Evolutionary conservation across 345 rosid species (phyloP), one percentile per base, ranked within the genome.

Genomic region (Euphorbia tirucalli): DNA sequence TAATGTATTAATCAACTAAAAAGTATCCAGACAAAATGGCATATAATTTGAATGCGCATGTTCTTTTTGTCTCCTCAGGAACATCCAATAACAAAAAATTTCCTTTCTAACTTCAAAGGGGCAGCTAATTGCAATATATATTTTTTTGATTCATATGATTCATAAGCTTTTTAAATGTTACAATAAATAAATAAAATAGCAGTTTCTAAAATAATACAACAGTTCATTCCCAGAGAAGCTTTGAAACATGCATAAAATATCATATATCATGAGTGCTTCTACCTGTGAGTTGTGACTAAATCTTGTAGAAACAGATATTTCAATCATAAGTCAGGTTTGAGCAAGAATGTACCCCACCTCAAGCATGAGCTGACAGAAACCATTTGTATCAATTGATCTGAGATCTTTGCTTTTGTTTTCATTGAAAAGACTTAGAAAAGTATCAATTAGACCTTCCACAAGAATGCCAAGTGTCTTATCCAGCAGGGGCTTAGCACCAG

Each of bases 361-460:
- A 5, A 95, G 88, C 97, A 92, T 95, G 67, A 95, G 89, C 85
- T 95, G 99, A 76, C 99, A 95, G 74, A 95, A 95, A 67, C 99
- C 99, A 83, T 95, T 92, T 54, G 93, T 80, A 79, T 92, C 99
- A 58, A 95, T 85, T 44, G 88, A 82, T 66, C 87, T 82, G 37
- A 95, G 87, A 64, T 86, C 91, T 35, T 79, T 75, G 54, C 83
- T 75, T 86, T 85, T 75, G 74, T 87, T 88, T 82, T 90, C 99
- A 83, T 86, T 72, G 72, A 92, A 78, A 80, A 95, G 83, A 81
- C 96, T 90, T 21, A 90, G 85, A 73, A 92, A 90, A 50, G 93
- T 95, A 81, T 92, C 99, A 19, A 95, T 84, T 30, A 95, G 91
- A 74, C 99, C 98, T 87, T 95, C 98, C 49, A 95, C 91, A 55